phyloP scores from a whole-genome alignment of 352 stramenopile species.

The Phytophthora citricola region DNA sequence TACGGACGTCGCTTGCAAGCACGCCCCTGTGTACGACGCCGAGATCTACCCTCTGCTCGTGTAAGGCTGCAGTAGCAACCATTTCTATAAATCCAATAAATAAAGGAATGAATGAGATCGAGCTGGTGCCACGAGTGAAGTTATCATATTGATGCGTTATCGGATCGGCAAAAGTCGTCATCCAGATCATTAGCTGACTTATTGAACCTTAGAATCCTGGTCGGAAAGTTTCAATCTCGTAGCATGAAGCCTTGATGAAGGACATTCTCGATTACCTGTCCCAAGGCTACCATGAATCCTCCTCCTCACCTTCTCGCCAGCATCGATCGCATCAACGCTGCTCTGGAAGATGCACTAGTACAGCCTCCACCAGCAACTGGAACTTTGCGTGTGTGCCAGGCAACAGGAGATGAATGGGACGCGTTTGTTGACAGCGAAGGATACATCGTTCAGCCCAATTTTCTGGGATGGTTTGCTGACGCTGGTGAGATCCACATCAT shows the following conservation, averaged over 20 bases:
- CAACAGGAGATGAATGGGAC: conserved; percentile 24
- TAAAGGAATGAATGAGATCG: conserved; percentile 1
- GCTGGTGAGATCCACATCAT: conserved; percentile 46
- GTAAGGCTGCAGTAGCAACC: not conserved
- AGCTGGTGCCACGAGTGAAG: not conserved
- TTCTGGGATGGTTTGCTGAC: conserved; percentile 48
- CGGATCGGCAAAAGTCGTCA: too few relatives aligned
- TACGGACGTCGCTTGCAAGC: conserved; percentile 32
- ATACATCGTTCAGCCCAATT: conserved; percentile 32
- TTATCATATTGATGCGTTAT: too few relatives aligned
- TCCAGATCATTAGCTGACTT: too few relatives aligned
- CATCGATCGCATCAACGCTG: conserved; percentile 48
- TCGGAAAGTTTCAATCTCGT: too few relatives aligned
- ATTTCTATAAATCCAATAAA: conserved; percentile 4
- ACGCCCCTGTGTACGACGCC: conserved; percentile 37
- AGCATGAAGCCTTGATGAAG: too few relatives aligned
- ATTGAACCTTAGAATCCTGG: too few relatives aligned
- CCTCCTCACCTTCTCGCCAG: conserved; percentile 21
- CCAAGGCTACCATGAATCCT: too few relatives aligned
- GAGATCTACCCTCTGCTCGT: conserved; percentile 40
- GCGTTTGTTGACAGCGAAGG: conserved; percentile 37
- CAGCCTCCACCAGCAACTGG: conserved; percentile 36
- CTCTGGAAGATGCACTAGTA: conserved; percentile 41
- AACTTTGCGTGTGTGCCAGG: conserved; percentile 40
- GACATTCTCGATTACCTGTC: too few relatives aligned